Percentiles rank a stretch among this genome's conserved stretches.
Evolutionary conservation across 1,284 basidiomycete genomes (phyloP).

Genomic region (Fomitopsis palustris): DNA sequence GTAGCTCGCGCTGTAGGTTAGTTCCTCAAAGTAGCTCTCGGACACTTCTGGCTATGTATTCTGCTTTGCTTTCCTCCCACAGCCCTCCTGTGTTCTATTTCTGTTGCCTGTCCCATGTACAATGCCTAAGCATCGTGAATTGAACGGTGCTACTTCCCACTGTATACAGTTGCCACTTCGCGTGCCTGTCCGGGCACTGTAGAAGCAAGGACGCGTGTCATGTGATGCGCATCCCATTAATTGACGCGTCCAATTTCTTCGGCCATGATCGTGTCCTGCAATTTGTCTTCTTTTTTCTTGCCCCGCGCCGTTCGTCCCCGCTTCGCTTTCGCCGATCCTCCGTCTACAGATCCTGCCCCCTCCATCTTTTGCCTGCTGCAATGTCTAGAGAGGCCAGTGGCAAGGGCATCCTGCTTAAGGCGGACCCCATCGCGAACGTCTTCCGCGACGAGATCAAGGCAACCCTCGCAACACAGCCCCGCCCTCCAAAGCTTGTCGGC

Average conservation of each 20-base stretch:
- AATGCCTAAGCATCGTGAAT: neutral
- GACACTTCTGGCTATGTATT: neutral
- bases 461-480: slow-evolving; percentile 37
- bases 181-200: neutral
- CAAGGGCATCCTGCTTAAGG: slow-evolving; percentile 74
- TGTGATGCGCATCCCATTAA: slow-evolving; percentile 1
- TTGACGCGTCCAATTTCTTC: slow-evolving; percentile 1
- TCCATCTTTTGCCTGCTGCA: neutral
- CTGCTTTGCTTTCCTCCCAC: neutral
- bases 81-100: neutral
- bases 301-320: neutral
- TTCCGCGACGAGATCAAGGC: slow-evolving; percentile 68
- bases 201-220: slow-evolving; percentile 1
- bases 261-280: neutral
- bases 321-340: neutral
- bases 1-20: slow-evolving; percentile 1
- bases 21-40: neutral
- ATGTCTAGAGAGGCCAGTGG: slow-evolving; percentile 28
- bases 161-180: neutral
- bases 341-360: too few species aligned
- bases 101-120: neutral
- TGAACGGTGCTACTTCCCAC: too few species aligned
- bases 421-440: slow-evolving; percentile 63
- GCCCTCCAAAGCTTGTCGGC: slow-evolving; percentile 80
- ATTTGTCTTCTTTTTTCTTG: neutral